Evolutionary conservation across 805 yeast species (phyloP).

Genomic region (Wickerhamiella dianesei): DNA sequence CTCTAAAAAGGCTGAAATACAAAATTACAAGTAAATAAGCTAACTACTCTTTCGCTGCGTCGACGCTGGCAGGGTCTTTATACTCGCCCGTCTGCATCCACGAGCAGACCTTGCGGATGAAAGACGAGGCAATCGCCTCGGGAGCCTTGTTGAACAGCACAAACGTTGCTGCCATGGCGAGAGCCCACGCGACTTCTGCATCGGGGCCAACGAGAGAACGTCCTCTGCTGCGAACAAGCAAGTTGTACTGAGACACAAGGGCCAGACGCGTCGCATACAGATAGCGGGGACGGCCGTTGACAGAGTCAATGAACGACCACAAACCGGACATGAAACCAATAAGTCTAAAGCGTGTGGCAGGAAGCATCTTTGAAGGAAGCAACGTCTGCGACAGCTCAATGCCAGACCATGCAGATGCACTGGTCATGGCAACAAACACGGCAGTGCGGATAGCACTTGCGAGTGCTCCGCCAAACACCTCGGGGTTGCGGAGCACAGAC

Average conservation of each 20-base stretch:
- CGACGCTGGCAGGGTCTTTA: conserved; percentile 14
- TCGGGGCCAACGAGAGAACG: conserved; percentile 22
- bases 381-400: conserved; percentile 25
- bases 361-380: conserved; percentile 22
- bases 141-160: conserved; percentile 13
- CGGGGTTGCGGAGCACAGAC: not conserved
- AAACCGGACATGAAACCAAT: conserved; percentile 32
- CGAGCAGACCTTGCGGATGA: conserved; percentile 21
- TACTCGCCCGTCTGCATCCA: conserved; percentile 23
- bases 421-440: conserved; percentile 24
- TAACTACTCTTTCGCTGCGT: not conserved
- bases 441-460: conserved; percentile 21
- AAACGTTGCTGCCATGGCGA: conserved; percentile 20
- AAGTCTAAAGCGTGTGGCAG: conserved; percentile 25
- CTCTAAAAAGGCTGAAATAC: no score
- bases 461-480: conserved; percentile 4
- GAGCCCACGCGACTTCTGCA: conserved; percentile 24
- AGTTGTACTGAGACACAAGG: conserved; percentile 26
- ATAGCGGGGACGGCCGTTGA: conserved; percentile 24
- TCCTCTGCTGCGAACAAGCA: conserved; percentile 19
- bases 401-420: conserved; percentile 30
- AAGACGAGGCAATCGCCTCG: conserved; percentile 14
- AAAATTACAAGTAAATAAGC: no score
- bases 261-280: conserved; percentile 27
- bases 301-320: conserved; percentile 28